phyloP scores from a whole-genome alignment of 129 eudicot genomes.

The Artemisia tridentata region DNA sequence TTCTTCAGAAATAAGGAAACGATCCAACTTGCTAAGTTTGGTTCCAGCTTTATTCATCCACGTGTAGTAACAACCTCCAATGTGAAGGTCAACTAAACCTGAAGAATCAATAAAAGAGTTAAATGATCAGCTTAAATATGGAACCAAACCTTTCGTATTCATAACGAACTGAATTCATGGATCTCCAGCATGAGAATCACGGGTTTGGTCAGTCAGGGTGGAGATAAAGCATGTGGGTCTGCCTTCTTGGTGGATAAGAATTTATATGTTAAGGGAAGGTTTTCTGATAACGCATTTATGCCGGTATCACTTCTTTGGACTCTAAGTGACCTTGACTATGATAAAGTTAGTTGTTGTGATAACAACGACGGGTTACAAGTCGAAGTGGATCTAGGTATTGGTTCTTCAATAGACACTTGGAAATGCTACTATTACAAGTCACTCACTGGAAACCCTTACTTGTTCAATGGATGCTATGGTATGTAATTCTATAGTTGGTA shows the following conservation, averaged over 20 bases:
- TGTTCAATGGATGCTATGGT: background rate
- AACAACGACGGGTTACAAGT: background rate
- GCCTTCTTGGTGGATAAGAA: slow-evolving; percentile 14
- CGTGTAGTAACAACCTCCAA: too few relatives aligned
- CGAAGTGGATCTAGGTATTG: background rate
- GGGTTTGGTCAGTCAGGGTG: background rate
- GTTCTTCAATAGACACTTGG: background rate
- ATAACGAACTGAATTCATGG: too few relatives aligned
- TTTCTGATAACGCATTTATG: background rate
- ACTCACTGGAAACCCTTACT: background rate
- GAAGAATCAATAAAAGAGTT: too few relatives aligned
- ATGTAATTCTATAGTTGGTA: background rate
- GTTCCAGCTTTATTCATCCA: too few relatives aligned
- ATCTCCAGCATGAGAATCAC: slow-evolving; percentile 1
- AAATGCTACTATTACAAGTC: background rate
- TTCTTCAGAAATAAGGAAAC: too few relatives aligned
- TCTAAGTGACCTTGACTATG: background rate
- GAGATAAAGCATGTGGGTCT: background rate
- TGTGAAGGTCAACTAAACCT: too few relatives aligned
- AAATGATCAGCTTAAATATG: too few relatives aligned
- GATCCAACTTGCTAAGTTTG: too few relatives aligned
- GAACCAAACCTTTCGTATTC: too few relatives aligned
- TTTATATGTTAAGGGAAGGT: background rate
- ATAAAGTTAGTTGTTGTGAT: background rate
- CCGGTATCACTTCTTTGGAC: slow-evolving; percentile 14